Evolutionary conservation across 2,329 filamentous ascomycete species (phyloP).

Genomic region (Plenodomus tracheiphilus): DNA sequence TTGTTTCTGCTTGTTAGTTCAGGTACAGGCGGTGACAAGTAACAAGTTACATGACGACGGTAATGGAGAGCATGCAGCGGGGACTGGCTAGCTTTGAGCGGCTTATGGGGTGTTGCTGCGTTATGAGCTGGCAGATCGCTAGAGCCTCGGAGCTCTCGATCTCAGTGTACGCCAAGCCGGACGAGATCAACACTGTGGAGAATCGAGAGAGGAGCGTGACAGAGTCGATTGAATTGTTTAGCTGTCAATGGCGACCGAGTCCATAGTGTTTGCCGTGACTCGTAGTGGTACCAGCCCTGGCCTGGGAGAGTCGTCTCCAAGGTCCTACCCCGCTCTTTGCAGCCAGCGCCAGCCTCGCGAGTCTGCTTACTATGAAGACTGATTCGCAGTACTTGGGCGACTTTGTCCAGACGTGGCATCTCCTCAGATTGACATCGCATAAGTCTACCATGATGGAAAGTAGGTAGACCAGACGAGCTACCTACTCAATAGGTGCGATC

Average conservation of each 20-base stretch:
- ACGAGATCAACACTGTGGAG: conserved; percentile 2
- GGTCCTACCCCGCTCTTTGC: conserved; percentile 9
- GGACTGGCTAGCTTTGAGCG: conserved; percentile 39
- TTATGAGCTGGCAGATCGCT: conserved; percentile 44
- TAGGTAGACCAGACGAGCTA: too few relatives aligned
- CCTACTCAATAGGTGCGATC: too few relatives aligned
- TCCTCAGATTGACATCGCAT: too few relatives aligned
- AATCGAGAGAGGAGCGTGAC: conserved; percentile 3
- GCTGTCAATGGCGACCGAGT: conserved; percentile 1
- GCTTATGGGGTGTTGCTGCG: conserved; percentile 41
- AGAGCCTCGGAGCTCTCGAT: conserved; percentile 27
- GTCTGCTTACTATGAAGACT: too few relatives aligned
- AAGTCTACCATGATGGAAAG: too few relatives aligned
- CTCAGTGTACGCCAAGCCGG: conserved; percentile 16
- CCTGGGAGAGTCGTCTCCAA: background rate
- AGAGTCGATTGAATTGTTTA: background rate
- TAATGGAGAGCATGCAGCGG: conserved; percentile 22
- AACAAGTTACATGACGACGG: conserved; percentile 44
- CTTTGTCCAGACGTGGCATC: too few relatives aligned
- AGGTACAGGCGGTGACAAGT: conserved; percentile 43
- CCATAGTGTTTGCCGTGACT: background rate
- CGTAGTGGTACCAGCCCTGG: background rate
- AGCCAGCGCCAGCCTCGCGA: conserved; percentile 4
- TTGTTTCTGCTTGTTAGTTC: conserved; percentile 22
- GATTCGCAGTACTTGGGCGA: too few relatives aligned